Evolutionary conservation across 805 yeast species (phyloP).

Genomic region (Cyberlindnera xylosilytica): DNA sequence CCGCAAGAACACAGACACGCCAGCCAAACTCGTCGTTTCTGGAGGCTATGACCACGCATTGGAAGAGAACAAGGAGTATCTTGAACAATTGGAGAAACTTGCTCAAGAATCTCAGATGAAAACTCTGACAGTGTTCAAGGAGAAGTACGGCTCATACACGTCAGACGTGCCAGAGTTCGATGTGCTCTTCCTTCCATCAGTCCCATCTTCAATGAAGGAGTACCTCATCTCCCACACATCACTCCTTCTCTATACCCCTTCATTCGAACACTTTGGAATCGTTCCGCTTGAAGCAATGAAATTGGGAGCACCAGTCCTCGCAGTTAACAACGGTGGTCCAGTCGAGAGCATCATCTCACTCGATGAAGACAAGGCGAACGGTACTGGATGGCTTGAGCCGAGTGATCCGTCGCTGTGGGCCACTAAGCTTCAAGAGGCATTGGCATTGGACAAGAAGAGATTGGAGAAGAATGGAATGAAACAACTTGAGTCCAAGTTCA

Average conservation of each 20-base stretch:
- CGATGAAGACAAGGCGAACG: conserved; percentile 31
- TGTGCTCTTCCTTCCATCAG: conserved; percentile 78
- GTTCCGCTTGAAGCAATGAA: conserved; percentile 97
- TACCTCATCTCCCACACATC: conserved; percentile 54
- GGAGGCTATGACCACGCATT: conserved; percentile 90
- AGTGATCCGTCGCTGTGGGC: conserved; percentile 54
- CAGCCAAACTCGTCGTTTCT: conserved; percentile 59
- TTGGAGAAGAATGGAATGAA: conserved; percentile 30
- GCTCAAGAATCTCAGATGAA: conserved; percentile 44
- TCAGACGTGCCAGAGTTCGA: conserved; percentile 30
- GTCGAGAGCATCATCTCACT: conserved; percentile 57
- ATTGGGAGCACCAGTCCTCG: conserved; percentile 77
- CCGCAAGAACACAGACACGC: conserved; percentile 28
- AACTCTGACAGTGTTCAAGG: conserved; percentile 39
- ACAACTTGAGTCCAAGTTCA: conserved; percentile 32
- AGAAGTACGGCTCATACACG: conserved; percentile 24
- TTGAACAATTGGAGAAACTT: conserved; percentile 53
- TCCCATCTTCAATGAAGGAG: conserved; percentile 63
- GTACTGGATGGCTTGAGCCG: conserved; percentile 64
- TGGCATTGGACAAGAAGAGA: conserved; percentile 21
- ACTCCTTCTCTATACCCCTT: conserved; percentile 81
- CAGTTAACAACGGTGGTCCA: conserved; percentile 91
- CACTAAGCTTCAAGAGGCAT: conserved; percentile 40
- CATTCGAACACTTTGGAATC: conserved; percentile 93
- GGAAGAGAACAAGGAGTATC: conserved; percentile 69